Evolutionary conservation across 305 asterid genomes (phyloP).

Genomic region (Fraxinus angustifolia): DNA sequence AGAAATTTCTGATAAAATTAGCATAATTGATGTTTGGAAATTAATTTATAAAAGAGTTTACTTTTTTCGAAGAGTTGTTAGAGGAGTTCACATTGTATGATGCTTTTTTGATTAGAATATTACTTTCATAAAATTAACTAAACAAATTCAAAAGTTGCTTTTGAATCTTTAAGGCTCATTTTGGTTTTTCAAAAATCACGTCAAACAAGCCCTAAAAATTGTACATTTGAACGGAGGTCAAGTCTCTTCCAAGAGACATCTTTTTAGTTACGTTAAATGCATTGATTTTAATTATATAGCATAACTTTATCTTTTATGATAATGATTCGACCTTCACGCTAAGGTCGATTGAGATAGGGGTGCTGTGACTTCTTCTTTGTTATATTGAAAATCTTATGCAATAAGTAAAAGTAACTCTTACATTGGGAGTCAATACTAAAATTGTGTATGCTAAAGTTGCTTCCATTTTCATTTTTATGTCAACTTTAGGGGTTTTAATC

Average conservation of each 20-base stretch:
- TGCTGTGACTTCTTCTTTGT: neutral
- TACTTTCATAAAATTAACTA: no score
- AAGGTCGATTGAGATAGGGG: neutral
- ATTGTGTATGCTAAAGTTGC: neutral
- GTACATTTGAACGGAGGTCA: neutral
- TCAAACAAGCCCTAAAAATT: no score
- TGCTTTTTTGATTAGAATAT: neutral
- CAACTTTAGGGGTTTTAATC: neutral
- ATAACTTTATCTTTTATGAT: no score
- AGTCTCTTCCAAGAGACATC: neutral
- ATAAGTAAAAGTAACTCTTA: neutral
- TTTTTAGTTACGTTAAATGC: neutral
- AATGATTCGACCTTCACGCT: neutral
- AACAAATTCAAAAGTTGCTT: neutral
- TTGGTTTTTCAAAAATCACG: no score
- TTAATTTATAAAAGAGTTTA: neutral
- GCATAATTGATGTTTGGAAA: neutral
- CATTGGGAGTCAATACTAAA: neutral
- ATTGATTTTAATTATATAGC: no score
- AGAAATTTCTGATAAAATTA: neutral
- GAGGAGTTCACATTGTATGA: neutral
- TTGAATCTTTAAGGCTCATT: neutral
- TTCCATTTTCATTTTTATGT: neutral
- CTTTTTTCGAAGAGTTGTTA: neutral
- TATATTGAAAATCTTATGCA: neutral